These are phyloP conservation scores for Aspergillus ruber DNA, from an alignment of 2,329 filamentous ascomycete genomes.

Conservation along the genomic window DNA sequence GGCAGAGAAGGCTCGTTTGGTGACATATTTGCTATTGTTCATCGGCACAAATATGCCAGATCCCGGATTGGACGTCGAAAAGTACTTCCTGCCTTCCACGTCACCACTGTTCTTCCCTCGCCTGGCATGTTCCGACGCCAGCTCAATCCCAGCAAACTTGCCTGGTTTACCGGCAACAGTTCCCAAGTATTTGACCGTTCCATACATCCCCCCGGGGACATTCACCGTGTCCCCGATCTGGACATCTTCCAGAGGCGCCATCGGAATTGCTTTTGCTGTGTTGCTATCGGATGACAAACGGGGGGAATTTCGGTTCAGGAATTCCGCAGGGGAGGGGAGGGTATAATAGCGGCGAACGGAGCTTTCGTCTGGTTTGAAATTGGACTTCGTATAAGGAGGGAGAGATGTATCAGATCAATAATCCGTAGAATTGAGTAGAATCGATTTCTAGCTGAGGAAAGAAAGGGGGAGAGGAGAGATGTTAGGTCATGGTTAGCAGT, in stretches of 20 bases:
- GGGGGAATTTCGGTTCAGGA: background rate
- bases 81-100: slow-evolving; percentile 81
- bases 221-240: slow-evolving; percentile 79
- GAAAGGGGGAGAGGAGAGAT: background rate
- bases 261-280: slow-evolving; percentile 10
- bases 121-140: slow-evolving; percentile 70
- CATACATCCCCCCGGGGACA: slow-evolving; percentile 88
- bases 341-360: background rate
- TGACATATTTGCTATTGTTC: slow-evolving; percentile 60
- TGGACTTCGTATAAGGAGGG: background rate
- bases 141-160: slow-evolving; percentile 84
- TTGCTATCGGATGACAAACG: slow-evolving; percentile 1
- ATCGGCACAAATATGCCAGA: slow-evolving; percentile 91
- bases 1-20: slow-evolving; percentile 50
- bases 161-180: slow-evolving; percentile 83
- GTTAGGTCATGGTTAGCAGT: background rate
- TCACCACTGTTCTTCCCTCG: slow-evolving; percentile 94
- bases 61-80: slow-evolving; percentile 68
- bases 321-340: background rate
- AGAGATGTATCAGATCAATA: background rate
- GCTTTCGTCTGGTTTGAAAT: no score
- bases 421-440: background rate
- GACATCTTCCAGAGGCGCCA: slow-evolving; percentile 46
- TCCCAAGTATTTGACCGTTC: slow-evolving; percentile 83
- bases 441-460: background rate